These are phyloP conservation scores for Emmonsiellopsis sp. DNA, from an alignment of 2,329 filamentous ascomycete genomes.

Conservation along the genomic window DNA sequence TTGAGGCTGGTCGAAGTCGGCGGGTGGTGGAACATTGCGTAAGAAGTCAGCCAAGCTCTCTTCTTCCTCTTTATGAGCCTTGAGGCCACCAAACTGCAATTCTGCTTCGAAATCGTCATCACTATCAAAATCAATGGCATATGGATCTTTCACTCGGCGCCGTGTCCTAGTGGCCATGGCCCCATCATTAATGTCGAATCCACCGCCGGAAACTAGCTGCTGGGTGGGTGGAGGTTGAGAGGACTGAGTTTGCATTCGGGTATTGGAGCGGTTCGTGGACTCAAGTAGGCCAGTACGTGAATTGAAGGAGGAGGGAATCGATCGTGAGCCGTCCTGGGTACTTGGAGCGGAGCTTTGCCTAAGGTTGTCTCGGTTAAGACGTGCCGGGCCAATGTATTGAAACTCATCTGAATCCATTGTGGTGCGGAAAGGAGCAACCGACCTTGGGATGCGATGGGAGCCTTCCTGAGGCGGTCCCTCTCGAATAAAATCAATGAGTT, in stretches of 20 bases:
- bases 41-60: slow-evolving; percentile 42
- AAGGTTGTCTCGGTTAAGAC: slow-evolving; percentile 19
- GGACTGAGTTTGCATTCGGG: slow-evolving; percentile 12
- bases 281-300: slow-evolving; percentile 63
- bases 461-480: slow-evolving; percentile 62
- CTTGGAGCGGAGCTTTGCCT: slow-evolving; percentile 31
- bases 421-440: slow-evolving; percentile 73
- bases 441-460: slow-evolving; percentile 65
- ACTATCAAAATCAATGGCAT: slow-evolving; percentile 72
- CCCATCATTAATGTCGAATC: not conserved
- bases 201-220: not conserved
- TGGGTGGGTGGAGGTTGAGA: slow-evolving; percentile 10
- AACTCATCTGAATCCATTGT: slow-evolving; percentile 79
- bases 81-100: slow-evolving; percentile 24
- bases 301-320: slow-evolving; percentile 56
- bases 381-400: slow-evolving; percentile 22
- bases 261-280: slow-evolving; percentile 23
- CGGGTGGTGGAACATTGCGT: slow-evolving; percentile 34
- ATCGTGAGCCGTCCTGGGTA: slow-evolving; percentile 45
- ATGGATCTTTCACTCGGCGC: slow-evolving; percentile 73
- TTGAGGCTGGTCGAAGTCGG: slow-evolving; percentile 20
- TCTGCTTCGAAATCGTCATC: slow-evolving; percentile 58
- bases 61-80: slow-evolving; percentile 29
- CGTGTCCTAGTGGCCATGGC: slow-evolving; percentile 58
- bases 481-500: slow-evolving; percentile 91